These are phyloP conservation scores for Sphaerostilbella broomeana DNA, from an alignment of 2,329 filamentous ascomycete genomes.

Conservation along the genomic window DNA sequence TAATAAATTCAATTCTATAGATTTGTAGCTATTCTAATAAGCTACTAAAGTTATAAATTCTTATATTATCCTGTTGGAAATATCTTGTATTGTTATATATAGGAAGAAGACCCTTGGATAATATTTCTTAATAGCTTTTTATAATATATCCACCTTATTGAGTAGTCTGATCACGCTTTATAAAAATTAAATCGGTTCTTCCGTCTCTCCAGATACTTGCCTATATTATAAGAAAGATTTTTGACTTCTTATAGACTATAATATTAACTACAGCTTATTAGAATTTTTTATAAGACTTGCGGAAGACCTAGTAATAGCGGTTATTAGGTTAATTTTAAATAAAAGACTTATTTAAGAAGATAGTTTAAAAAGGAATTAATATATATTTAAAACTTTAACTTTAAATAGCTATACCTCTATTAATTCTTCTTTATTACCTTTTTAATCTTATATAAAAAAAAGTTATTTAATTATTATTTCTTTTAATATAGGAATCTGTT, in stretches of 20 bases:
- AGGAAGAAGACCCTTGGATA: not conserved
- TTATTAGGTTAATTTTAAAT: not conserved
- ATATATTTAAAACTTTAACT: not conserved
- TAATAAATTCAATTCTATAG: not conserved
- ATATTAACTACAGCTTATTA: not conserved
- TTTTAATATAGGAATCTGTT: not conserved
- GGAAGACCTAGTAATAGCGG: not conserved
- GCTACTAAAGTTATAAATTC: not conserved
- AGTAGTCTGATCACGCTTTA: not conserved
- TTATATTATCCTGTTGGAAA: not conserved
- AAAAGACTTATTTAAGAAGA: not conserved
- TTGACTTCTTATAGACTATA: not conserved
- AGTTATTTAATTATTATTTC: not conserved
- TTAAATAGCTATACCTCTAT: not conserved
- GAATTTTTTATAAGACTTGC: not conserved
- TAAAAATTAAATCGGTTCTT: not conserved
- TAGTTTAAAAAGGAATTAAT: not conserved
- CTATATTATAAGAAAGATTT: constrained; percentile 1
- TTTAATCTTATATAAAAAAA: not conserved
- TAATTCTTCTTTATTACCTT: not conserved
- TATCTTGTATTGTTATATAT: not conserved
- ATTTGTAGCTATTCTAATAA: not conserved
- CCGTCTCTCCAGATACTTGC: not conserved
- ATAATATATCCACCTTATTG: not conserved
- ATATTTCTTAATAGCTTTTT: not conserved